Base-by-base conservation (phyloP, 1,284 basidiomycete species). In the Ustilago esculenta region DNA sequence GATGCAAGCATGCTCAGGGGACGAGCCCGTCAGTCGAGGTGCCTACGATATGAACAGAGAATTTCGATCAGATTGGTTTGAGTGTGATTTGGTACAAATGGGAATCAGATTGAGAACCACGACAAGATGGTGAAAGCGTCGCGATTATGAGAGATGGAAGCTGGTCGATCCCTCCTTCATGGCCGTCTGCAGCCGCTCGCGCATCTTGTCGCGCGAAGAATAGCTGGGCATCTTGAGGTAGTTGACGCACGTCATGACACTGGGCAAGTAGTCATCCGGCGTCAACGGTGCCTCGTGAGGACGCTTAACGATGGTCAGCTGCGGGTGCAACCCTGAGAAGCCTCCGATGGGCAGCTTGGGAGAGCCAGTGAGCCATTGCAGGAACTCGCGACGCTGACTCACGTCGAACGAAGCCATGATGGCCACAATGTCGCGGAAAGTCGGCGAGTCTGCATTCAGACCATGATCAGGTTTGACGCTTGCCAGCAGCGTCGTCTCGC, bases 181-280 rank as follows among this genome's bases (percentile, higher is more conserved):
- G 32, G 80, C 80, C 20, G 68, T 76, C 27, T 66, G 51, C 14
- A 81, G 60, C 5, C 77, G 54, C 27, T 59, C 41, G 45, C 70
- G 61, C 79, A 81, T 80, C 50, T 64, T 66, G 17, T 79, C 75
- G 25, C 70, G 57, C 36, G 57, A 64, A 15, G 76, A 75, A 63
- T 80, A 81, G 42, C 51, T 61, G 20, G 80, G 80, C 61, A 81
- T 66, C 70, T 81, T 81, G 54, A 80, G 73, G 46, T 80, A 84
- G 55, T 97, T 96, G 71, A 95, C 94, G 82, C 95, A 98, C 10
- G 95, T 98, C 95, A 98, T 98, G 40, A 98, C 94, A 80, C 92
- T 94, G 0, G 95, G 95, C 34, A 98, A 85, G 81, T 96, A 96
- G 82, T 96, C 92, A 82, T 98, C 94, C 1, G 95, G 92, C 15